Conservation (phyloP, 225 moss, liverwort and hornwort genomes). For the Sphagnum tenellum region DNA sequence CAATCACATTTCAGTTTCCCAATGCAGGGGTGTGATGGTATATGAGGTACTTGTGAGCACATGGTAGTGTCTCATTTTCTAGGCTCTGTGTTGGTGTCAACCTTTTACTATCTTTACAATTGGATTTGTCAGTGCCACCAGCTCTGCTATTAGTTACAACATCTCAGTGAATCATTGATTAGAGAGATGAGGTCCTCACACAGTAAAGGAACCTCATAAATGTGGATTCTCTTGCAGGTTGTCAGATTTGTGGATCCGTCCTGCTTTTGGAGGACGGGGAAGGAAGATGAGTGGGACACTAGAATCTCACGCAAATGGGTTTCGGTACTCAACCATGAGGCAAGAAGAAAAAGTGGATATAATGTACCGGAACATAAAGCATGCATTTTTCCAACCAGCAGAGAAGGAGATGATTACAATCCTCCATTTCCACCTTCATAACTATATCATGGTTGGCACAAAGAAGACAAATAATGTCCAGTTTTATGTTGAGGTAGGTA, state of each 20-base stretch:
- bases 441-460: constrained; percentile 97
- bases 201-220: no score
- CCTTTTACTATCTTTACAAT: no score
- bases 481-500: constrained; percentile 74
- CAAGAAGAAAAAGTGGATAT: constrained; percentile 92
- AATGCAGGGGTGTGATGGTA: no score
- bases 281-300: constrained; percentile 90
- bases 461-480: constrained; percentile 99
- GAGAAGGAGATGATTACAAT: constrained; percentile 99
- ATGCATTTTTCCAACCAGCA: constrained; percentile 97
- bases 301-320: constrained; percentile 93
- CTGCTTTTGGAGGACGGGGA: constrained; percentile 91
- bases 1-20: no score
- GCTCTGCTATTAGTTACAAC: neutral
- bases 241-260: constrained; percentile 93
- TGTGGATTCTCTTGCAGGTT: constrained; percentile 26
- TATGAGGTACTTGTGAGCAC: no score
- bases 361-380: constrained; percentile 98
- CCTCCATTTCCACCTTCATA: constrained; percentile 91
- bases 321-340: constrained; percentile 95
- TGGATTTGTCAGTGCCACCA: neutral
- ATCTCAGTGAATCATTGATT: neutral
- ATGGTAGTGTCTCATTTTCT: neutral
- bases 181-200: neutral
- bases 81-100: neutral